Conservation (phyloP, 2,329 filamentous ascomycete species). For the Tympanopsis confertula region DNA sequence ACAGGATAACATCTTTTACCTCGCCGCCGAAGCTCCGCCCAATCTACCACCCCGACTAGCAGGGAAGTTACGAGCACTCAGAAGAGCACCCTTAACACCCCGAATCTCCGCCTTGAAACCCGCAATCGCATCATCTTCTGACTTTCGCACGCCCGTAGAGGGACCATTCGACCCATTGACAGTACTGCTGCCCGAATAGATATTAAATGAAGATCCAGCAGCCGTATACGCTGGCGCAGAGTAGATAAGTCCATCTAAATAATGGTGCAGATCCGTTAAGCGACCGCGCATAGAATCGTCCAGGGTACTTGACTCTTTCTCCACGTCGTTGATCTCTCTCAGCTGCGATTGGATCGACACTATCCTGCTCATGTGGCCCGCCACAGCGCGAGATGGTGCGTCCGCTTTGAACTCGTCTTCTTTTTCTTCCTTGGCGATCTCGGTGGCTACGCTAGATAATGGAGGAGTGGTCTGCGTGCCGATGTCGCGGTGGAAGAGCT, state of each 20-base stretch:
- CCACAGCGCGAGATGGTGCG: conserved; percentile 10
- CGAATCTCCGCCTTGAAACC: conserved; percentile 47
- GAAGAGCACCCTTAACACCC: conserved; percentile 48
- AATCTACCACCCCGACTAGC: conserved; percentile 11
- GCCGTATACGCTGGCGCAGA: conserved; percentile 14
- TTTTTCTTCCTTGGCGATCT: conserved; percentile 5
- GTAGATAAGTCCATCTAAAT: conserved; percentile 35
- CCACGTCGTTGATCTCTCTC: conserved; percentile 26
- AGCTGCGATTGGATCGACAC: conserved; percentile 37
- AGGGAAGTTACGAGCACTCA: conserved; percentile 52
- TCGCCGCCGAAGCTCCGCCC: too few relatives aligned
- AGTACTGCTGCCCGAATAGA: neutral
- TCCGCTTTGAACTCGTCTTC: neutral
- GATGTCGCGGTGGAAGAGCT: conserved; percentile 51
- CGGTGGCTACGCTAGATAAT: conserved; percentile 22
- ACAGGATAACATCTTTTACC: too few relatives aligned
- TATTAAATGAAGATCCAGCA: conserved; percentile 3
- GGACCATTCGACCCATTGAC: conserved; percentile 1
- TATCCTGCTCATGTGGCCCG: conserved; percentile 29
- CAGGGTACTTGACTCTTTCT: conserved; percentile 15
- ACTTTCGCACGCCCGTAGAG: conserved; percentile 18
- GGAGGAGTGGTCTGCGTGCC: conserved; percentile 47
- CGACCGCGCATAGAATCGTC: conserved; percentile 15
- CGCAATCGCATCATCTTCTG: conserved; percentile 43
- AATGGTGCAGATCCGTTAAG: conserved; percentile 33